These are phyloP conservation scores for Cystofilobasidium bisporidii DNA, from an alignment of 768 basidiomycete species.

Conservation along the genomic window DNA sequence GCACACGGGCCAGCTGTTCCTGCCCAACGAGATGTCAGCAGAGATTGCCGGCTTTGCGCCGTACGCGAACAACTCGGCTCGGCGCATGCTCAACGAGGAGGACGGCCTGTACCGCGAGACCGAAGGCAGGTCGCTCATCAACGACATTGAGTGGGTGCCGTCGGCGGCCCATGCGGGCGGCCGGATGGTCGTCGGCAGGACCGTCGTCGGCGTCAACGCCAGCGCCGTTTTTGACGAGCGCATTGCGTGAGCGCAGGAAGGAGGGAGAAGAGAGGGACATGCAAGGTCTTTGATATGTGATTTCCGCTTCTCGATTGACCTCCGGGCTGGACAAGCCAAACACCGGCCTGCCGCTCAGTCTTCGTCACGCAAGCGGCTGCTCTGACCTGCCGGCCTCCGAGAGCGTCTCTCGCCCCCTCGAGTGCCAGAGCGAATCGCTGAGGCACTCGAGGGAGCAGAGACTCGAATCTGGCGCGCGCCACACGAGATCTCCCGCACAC, in stretches of 20 bases:
- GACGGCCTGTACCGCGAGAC: neutral
- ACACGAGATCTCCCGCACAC: too few relatives aligned
- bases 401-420: too few relatives aligned
- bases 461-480: too few relatives aligned
- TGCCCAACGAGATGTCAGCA: neutral
- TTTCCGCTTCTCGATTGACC: too few relatives aligned
- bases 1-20: slow-evolving; percentile 5
- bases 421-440: too few relatives aligned
- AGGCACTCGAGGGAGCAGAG: too few relatives aligned
- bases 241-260: neutral
- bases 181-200: neutral
- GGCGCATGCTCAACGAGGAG: neutral
- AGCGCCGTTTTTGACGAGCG: neutral
- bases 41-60: neutral
- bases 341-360: too few relatives aligned
- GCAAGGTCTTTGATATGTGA: too few relatives aligned
- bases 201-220: neutral
- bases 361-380: too few relatives aligned
- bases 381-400: too few relatives aligned
- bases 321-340: too few relatives aligned
- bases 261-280: neutral
- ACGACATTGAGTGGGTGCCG: neutral
- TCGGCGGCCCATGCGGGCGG: neutral
- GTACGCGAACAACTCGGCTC: neutral
- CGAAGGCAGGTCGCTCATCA: neutral